A percentile compares a stretch with the other conserved stretches of the same genome.
Evolutionary conservation across 2,329 filamentous ascomycete species (phyloP).

Genomic region (Cytospora paraplurivora): DNA sequence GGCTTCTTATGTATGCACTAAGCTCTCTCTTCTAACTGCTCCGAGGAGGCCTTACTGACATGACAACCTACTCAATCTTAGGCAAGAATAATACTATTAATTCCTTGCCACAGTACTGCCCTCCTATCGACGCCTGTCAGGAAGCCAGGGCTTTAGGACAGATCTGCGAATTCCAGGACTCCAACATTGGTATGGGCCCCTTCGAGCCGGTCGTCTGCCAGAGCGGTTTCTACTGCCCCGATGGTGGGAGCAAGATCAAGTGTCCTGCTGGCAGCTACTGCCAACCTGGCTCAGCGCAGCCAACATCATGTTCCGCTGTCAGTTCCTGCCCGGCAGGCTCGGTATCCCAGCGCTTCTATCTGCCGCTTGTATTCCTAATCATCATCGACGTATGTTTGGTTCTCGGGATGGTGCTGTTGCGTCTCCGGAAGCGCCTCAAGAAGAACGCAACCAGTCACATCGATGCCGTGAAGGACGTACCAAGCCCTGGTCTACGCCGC

Average conservation of each 20-base stretch:
- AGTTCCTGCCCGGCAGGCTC: slow-evolving; percentile 51
- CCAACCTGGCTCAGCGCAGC: slow-evolving; percentile 49
- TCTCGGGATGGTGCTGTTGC: slow-evolving; percentile 40
- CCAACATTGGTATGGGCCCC: slow-evolving; percentile 46
- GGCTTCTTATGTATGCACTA: slow-evolving; percentile 47
- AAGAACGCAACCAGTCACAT: slow-evolving; percentile 29
- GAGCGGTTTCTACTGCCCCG: slow-evolving; percentile 52
- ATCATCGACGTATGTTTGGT: slow-evolving; percentile 47
- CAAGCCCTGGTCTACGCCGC: neutral
- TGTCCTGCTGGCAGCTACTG: slow-evolving; percentile 56
- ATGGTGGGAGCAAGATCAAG: slow-evolving; percentile 41
- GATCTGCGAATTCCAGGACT: slow-evolving; percentile 38
- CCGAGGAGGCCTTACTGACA: neutral
- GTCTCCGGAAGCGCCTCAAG: slow-evolving; percentile 41
- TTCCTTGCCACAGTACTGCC: slow-evolving; percentile 49
- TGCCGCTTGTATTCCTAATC: slow-evolving; percentile 48
- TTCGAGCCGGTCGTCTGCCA: slow-evolving; percentile 56
- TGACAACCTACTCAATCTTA: slow-evolving; percentile 29
- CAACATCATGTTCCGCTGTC: slow-evolving; percentile 49
- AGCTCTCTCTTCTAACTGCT: neutral
- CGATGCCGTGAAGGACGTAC: neutral
- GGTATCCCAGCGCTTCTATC: slow-evolving; percentile 43
- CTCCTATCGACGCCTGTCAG: slow-evolving; percentile 43
- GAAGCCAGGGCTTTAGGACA: slow-evolving; percentile 39
- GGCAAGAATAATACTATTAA: slow-evolving; percentile 50